Conservation (phyloP, 345 rosid species). For the Corymbia maculata region DNA sequence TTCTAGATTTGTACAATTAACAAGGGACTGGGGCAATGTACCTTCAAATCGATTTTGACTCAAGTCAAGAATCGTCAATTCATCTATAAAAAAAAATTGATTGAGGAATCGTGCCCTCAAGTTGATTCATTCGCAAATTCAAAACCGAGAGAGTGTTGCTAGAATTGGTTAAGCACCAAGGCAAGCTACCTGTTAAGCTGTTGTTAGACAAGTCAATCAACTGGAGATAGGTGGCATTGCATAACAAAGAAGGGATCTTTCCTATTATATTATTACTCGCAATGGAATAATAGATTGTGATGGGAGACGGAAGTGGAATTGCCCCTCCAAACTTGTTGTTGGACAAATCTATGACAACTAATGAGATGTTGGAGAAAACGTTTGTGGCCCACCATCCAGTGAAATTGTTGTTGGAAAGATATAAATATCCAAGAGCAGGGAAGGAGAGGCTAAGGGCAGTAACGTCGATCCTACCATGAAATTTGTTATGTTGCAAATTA, state of each 20-base stretch:
- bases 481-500: not conserved
- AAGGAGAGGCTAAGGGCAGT: not conserved
- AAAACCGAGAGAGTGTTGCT: not conserved
- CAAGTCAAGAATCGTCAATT: not conserved
- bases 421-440: rapidly evolving
- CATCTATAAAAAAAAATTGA: not conserved
- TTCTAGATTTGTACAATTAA: not conserved
- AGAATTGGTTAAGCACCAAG: not conserved
- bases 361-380: no score
- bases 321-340: conserved; percentile 1
- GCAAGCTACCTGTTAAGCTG: not conserved
- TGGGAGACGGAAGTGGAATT: not conserved
- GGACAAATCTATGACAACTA: rapidly evolving
- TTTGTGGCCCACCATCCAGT: rapidly evolving
- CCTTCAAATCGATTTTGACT: not conserved
- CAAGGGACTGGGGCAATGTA: not conserved
- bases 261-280: not conserved
- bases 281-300: not conserved
- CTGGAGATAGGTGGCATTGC: not conserved
- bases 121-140: not conserved
- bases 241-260: conserved; percentile 6
- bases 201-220: rapidly evolving
- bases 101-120: not conserved
- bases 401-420: not conserved
- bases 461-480: not conserved